phyloP scores from a whole-genome alignment of 192 early-diverging fungal genomes.

The Backusella luteola region DNA sequence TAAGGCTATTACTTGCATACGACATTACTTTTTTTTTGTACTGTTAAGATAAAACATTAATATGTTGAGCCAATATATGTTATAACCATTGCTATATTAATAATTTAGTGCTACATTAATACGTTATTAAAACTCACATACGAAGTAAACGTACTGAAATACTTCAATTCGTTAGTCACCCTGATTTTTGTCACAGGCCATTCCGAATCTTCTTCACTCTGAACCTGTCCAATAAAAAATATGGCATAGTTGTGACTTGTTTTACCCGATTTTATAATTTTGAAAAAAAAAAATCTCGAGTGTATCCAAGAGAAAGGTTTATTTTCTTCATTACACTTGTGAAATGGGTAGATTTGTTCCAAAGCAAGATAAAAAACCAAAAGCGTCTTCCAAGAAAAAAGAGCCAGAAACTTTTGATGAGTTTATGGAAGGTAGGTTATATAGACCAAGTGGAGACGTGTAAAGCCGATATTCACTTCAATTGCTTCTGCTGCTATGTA shows the following conservation, averaged over 20 bases:
- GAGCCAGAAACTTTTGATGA: conserved; percentile 55
- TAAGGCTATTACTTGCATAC: too few relatives aligned
- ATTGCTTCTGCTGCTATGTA: neutral
- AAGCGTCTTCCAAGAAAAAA: conserved; percentile 32
- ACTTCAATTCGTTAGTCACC: too few relatives aligned
- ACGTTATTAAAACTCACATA: too few relatives aligned
- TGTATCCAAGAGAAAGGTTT: neutral
- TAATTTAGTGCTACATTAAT: too few relatives aligned
- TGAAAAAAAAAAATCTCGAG: neutral
- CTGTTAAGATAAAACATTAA: too few relatives aligned
- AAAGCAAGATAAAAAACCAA: conserved; percentile 14
- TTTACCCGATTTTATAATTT: neutral
- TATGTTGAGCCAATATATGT: too few relatives aligned
- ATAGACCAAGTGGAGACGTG: neutral
- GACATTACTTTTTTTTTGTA: too few relatives aligned
- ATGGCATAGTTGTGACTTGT: neutral
- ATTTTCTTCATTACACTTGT: neutral
- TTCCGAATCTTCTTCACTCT: too few relatives aligned
- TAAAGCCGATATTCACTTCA: neutral
- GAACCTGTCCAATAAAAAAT: neutral
- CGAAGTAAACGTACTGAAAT: too few relatives aligned
- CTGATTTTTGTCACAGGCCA: too few relatives aligned
- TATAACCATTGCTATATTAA: too few relatives aligned
- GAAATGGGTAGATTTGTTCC: conserved; percentile 9
- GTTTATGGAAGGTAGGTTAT: conserved; percentile 48